These are phyloP conservation scores for Fusarium haematococcum DNA, from an alignment of 2,329 filamentous ascomycete genomes.

Conservation along the genomic window DNA sequence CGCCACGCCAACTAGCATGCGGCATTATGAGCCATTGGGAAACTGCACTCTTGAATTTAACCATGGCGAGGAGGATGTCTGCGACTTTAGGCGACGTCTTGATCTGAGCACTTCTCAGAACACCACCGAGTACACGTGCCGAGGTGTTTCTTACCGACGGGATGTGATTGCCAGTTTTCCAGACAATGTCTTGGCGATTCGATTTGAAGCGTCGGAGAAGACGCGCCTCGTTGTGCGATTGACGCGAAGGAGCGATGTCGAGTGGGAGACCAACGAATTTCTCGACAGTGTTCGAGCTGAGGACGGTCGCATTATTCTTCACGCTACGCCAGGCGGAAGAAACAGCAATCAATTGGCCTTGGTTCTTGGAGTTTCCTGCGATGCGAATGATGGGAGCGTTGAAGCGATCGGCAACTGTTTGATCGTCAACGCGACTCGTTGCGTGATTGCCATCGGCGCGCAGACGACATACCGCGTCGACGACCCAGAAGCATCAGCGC, in stretches of 20 bases:
- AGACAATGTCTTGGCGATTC: slow-evolving; percentile 50
- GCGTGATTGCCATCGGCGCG: slow-evolving; percentile 35
- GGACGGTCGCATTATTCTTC: slow-evolving; percentile 27
- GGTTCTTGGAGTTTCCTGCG: slow-evolving; percentile 22
- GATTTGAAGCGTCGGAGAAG: slow-evolving; percentile 31
- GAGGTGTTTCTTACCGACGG: slow-evolving; percentile 47
- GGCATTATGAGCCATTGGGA: slow-evolving; percentile 49
- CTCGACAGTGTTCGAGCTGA: slow-evolving; percentile 37
- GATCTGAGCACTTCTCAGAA: slow-evolving; percentile 52
- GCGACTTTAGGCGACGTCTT: slow-evolving; percentile 53
- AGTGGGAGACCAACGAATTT: slow-evolving; percentile 43
- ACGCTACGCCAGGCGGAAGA: slow-evolving; percentile 38
- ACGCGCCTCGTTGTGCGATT: slow-evolving; percentile 42
- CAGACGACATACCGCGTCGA: slow-evolving; percentile 39
- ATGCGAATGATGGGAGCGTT: neutral
- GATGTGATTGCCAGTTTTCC: slow-evolving; percentile 57
- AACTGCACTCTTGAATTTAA: slow-evolving; percentile 53
- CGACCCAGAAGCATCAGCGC: slow-evolving; percentile 34
- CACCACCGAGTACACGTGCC: slow-evolving; percentile 52
- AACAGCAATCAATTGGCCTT: slow-evolving; percentile 35
- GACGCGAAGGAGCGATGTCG: slow-evolving; percentile 35
- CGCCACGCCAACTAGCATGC: slow-evolving; percentile 39
- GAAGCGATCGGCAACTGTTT: slow-evolving; percentile 34
- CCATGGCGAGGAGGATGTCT: slow-evolving; percentile 44
- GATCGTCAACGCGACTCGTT: slow-evolving; percentile 15